phyloP scores from a whole-genome alignment of 2,329 filamentous ascomycete genomes.

The Paraphoma chrysanthemicola region DNA sequence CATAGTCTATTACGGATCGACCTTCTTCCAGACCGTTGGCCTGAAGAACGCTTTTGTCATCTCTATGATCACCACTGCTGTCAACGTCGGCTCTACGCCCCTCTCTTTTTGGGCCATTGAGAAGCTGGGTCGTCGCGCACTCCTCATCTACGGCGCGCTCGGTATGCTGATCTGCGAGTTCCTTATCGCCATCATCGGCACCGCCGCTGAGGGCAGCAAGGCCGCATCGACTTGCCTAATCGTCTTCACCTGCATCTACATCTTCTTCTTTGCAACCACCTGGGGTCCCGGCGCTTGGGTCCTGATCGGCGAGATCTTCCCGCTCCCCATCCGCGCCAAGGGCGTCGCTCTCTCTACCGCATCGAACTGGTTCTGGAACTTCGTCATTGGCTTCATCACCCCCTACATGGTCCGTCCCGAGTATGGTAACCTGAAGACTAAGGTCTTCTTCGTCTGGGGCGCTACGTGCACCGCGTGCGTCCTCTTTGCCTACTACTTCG shows the following conservation, averaged over 20 bases:
- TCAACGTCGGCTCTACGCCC: constrained; percentile 86
- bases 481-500: constrained; percentile 75
- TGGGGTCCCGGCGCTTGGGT: constrained; percentile 79
- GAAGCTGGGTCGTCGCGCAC: constrained; percentile 77
- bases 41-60: constrained; percentile 83
- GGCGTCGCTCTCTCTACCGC: constrained; percentile 87
- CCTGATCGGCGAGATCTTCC: constrained; percentile 89
- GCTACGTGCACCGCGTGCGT: constrained; percentile 58
- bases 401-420: constrained; percentile 74
- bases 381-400: constrained; percentile 60
- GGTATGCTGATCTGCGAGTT: constrained; percentile 90
- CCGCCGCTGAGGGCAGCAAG: constrained; percentile 52
- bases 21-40: constrained; percentile 81
- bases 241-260: constrained; percentile 89
- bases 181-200: constrained; percentile 75
- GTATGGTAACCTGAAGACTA: constrained; percentile 68
- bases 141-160: constrained; percentile 78
- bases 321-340: constrained; percentile 84
- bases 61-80: constrained; percentile 82
- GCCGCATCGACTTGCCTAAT: constrained; percentile 66
- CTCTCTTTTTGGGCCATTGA: constrained; percentile 89
- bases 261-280: constrained; percentile 89
- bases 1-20: constrained; percentile 66
- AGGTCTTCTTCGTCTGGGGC: constrained; percentile 64
- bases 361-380: constrained; percentile 93